phyloP scores from a whole-genome alignment of 768 basidiomycete genomes.

The Trametes cingulata region DNA sequence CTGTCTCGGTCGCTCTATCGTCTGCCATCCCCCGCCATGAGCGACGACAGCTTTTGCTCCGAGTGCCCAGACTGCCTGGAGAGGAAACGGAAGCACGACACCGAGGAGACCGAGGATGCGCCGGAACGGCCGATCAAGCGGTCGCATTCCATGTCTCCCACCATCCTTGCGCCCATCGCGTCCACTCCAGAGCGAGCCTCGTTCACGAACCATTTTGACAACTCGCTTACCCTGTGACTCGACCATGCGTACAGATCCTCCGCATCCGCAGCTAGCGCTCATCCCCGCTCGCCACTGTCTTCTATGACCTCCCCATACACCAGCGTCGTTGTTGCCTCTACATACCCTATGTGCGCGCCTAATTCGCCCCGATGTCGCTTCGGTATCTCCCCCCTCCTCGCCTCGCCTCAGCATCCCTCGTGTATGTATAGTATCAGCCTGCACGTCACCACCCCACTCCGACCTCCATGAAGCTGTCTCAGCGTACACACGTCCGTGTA shows the following conservation, averaged over 20 bases:
- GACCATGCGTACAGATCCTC: neutral
- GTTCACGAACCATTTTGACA: constrained; percentile 12
- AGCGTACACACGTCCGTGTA: neutral
- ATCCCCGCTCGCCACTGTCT: no score
- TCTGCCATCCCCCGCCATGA: constrained; percentile 25
- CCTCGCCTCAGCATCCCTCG: neutral
- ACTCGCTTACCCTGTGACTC: constrained; percentile 13
- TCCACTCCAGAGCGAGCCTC: constrained; percentile 8
- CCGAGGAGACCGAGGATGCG: constrained; percentile 8
- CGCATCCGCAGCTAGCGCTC: no score
- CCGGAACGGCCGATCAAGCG: constrained; percentile 19
- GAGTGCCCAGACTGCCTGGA: constrained; percentile 30
- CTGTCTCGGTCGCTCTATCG: constrained; percentile 23
- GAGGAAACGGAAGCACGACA: constrained; percentile 11
- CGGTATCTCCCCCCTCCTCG: neutral
- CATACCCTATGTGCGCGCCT: neutral
- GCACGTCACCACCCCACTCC: neutral
- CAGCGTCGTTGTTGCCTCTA: no score
- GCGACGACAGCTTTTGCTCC: constrained; percentile 31
- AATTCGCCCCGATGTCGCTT: neutral
- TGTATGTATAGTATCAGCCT: neutral
- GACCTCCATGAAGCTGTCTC: neutral
- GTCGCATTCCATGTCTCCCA: constrained; percentile 15
- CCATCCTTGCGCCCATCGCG: constrained; percentile 1
- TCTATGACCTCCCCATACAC: neutral